A percentile compares a stretch with the other conserved stretches of the same genome.
Conservation (phyloP, 805 yeast genomes). For the Nakazawaea pomicola region DNA sequence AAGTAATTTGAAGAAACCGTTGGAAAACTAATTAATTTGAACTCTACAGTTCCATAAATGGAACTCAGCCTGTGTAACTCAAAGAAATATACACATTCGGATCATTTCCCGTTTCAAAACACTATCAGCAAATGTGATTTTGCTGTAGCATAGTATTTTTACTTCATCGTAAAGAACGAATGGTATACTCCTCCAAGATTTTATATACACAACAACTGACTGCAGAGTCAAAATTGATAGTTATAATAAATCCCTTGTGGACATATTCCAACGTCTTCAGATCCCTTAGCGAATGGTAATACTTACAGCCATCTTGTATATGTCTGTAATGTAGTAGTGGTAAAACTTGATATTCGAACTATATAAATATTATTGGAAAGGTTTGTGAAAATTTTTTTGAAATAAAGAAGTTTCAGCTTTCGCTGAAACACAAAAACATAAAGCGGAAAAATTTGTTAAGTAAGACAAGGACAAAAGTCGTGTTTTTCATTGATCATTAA, state of each 20-base stretch:
- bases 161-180: not conserved
- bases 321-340: too few species aligned
- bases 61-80: constrained; percentile 25
- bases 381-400: not conserved
- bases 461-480: not conserved
- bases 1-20: constrained; percentile 12
- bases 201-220: constrained; percentile 11
- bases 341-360: not conserved
- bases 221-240: constrained; percentile 1
- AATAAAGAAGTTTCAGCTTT: too few species aligned
- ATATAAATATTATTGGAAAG: not conserved
- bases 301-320: constrained; percentile 13
- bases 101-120: not conserved
- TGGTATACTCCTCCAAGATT: constrained; percentile 16
- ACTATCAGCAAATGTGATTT: not conserved
- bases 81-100: constrained; percentile 16
- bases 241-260: constrained; percentile 13
- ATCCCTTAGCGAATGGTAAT: constrained; percentile 23
- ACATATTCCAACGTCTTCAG: constrained; percentile 24
- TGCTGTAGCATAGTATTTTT: too few species aligned
- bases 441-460: not conserved
- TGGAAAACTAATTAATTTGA: constrained; percentile 12
- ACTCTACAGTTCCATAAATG: constrained; percentile 23
- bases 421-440: too few species aligned
- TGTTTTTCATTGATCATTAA: not conserved